Percentiles rank a stretch among this genome's conserved stretches.
These are phyloP conservation scores for Exophiala phaeomuriformis DNA, from an alignment of 2,329 filamentous ascomycete species.

Conservation along the genomic window DNA sequence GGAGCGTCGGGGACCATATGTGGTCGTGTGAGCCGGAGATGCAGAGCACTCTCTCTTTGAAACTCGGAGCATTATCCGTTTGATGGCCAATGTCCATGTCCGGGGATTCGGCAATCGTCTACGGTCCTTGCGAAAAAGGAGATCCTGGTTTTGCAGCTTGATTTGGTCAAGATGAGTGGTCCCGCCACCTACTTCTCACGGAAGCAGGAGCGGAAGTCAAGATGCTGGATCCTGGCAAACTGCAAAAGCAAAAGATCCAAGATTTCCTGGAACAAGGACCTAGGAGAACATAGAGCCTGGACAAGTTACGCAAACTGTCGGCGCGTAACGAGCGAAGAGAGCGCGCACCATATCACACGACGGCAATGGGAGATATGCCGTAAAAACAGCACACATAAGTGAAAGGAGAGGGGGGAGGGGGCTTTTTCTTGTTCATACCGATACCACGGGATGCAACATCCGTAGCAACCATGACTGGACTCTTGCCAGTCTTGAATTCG, in stretches of 20 bases:
- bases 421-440: constrained; percentile 70
- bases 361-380: constrained; percentile 40
- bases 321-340: constrained; percentile 85
- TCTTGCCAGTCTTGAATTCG: constrained; percentile 99
- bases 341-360: constrained; percentile 64
- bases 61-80: constrained; percentile 35
- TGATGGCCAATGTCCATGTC: constrained; percentile 45
- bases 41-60: constrained; percentile 50
- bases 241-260: constrained; percentile 53
- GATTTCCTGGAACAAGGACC: constrained; percentile 78
- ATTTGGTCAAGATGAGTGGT: constrained; percentile 64
- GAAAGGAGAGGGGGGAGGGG: constrained; percentile 30
- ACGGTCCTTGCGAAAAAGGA: constrained; percentile 49
- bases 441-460: constrained; percentile 99
- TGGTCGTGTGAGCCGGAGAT: constrained; percentile 53
- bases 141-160: constrained; percentile 70
- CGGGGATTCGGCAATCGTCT: constrained; percentile 47
- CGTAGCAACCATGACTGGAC: constrained; percentile 99
- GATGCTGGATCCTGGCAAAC: constrained; percentile 24
- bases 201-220: constrained; percentile 19
- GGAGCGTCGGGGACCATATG: constrained; percentile 44
- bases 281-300: constrained; percentile 64
- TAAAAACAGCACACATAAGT: constrained; percentile 32
- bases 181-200: constrained; percentile 21
- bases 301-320: constrained; percentile 77